Percentiles rank a stretch among this genome's conserved stretches.
These are phyloP conservation scores for Suhomyces kilbournensis DNA, from an alignment of 805 yeast species.

Conservation along the genomic window DNA sequence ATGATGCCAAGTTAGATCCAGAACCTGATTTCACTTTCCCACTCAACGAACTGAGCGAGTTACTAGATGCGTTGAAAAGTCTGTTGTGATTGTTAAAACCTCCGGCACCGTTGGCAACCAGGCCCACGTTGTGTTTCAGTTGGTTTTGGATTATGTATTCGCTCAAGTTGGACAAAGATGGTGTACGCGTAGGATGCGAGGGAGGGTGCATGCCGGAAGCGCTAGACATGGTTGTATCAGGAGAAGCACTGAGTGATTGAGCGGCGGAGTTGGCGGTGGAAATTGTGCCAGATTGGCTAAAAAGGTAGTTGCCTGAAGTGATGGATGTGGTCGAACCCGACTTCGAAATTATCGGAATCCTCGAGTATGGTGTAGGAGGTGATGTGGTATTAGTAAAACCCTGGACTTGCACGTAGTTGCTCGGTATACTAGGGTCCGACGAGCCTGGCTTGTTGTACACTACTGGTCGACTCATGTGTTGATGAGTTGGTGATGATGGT, in stretches of 20 bases:
- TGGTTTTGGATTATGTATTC: conserved; percentile 30
- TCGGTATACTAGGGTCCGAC: neutral
- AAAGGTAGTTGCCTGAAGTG: conserved; percentile 20
- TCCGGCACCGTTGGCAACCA: conserved; percentile 6
- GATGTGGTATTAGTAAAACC: conserved; percentile 5
- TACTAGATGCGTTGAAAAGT: conserved; percentile 15
- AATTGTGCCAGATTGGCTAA: conserved; percentile 21
- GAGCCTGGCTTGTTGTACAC: neutral
- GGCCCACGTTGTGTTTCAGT: conserved; percentile 5
- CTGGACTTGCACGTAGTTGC: conserved; percentile 3
- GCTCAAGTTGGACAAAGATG: conserved; percentile 30
- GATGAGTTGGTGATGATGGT: conserved; percentile 28
- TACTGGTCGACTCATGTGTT: neutral
- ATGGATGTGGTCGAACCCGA: conserved; percentile 28
- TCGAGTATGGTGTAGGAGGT: conserved; percentile 2
- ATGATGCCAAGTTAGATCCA: conserved; percentile 20
- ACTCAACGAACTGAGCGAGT: conserved; percentile 17
- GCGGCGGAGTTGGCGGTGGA: conserved; percentile 25
- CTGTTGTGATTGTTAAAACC: neutral
- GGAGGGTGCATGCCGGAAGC: conserved; percentile 7
- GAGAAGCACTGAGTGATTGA: conserved; percentile 34
- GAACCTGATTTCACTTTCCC: conserved; percentile 24
- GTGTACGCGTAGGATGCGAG: conserved; percentile 8
- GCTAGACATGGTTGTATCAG: conserved; percentile 20
- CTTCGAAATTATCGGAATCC: conserved; percentile 14